phyloP scores from a whole-genome alignment of 805 yeast genomes.

The Groenewaldozyma tartarivorans region DNA sequence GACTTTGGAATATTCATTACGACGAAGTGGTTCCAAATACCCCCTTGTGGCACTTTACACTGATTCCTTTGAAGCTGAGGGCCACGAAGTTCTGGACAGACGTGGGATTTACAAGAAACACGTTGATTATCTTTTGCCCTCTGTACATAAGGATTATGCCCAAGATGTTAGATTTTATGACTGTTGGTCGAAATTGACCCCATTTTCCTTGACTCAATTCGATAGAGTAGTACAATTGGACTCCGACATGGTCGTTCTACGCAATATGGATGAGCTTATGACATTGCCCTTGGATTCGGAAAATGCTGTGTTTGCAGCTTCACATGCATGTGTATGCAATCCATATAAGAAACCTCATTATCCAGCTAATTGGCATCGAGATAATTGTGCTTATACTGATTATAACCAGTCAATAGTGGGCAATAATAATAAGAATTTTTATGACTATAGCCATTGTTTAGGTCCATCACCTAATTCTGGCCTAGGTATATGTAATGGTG shows the following conservation, averaged over 20 bases:
- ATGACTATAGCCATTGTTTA: slow-evolving; percentile 14
- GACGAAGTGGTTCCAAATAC: slow-evolving; percentile 35
- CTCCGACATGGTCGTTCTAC: slow-evolving; percentile 48
- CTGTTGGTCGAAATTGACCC: slow-evolving; percentile 54
- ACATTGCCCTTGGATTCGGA: slow-evolving; percentile 31
- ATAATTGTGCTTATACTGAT: slow-evolving; percentile 41
- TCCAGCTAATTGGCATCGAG: slow-evolving; percentile 43
- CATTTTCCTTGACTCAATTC: slow-evolving; percentile 41
- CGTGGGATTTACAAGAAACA: slow-evolving; percentile 35
- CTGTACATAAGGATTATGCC: slow-evolving; percentile 34
- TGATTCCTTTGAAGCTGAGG: slow-evolving; percentile 33
- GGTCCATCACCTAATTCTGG: slow-evolving; percentile 38
- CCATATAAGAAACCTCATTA: slow-evolving; percentile 44
- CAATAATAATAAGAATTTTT: slow-evolving; percentile 10
- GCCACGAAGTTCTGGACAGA: slow-evolving; percentile 31
- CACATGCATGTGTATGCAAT: slow-evolving; percentile 56
- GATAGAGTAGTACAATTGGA: slow-evolving; percentile 49
- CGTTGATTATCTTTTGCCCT: slow-evolving; percentile 37
- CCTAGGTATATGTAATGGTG: slow-evolving; percentile 49
- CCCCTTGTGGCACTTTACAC: slow-evolving; percentile 48
- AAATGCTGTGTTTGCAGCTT: slow-evolving; percentile 40
- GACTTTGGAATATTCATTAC: slow-evolving; percentile 40
- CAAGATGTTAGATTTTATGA: slow-evolving; percentile 47
- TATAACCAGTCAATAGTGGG: slow-evolving; percentile 7
- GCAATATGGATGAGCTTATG: slow-evolving; percentile 54